Base-by-base conservation (phyloP, 2,329 filamentous ascomycete genomes). In the Waltergamsia citrina region DNA sequence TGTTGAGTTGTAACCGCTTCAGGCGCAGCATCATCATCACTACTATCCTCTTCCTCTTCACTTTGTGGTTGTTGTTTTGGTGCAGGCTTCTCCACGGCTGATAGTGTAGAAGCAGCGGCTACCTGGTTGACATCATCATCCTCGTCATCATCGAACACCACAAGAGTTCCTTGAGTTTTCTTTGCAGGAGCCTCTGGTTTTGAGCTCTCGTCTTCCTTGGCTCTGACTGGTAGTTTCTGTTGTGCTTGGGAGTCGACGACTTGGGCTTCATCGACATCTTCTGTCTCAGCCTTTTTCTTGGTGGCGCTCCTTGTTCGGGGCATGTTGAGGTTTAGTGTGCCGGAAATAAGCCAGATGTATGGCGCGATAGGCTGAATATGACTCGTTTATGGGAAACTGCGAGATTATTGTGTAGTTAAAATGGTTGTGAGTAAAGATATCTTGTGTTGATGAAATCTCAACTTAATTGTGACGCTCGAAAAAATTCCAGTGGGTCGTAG, bases 1-100 rank as follows among this genome's bases (percentile, higher is more conserved):
- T 60, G 59, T 10, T 55, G 51, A 2, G 69, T 70, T 1, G 72
- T 75, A n/a, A 77, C 63, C 4, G 68, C 71, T 50, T 77, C 73
- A 7, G 72, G 72, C 0, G 71, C 71, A 31, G 68, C 71, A 34
- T 75, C 70, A 28, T 71, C 67, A 29, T 72, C 68, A 27, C 63
- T 65, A 9, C 60, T 59, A 4, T 63, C 61, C 2, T 57, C 58
- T 7, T 58, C 53, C 4, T 60, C 57, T 2, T 57, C 56, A 4
- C 59, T 54, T 4, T 51, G 45, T 12, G 51, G 47, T 2, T 43
- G 36, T 12, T 43, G 42, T 10, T 36, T 34, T 7, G 37, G 39
- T 19, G 26, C 34, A 8, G 43, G 27, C 35, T 48, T 40, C 26
- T 35, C 25, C 6, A 38, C 7, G 4, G 25, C 27, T 11, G 22